phyloP scores from a whole-genome alignment of 352 stramenopile species.

The Bremia lactucae region DNA sequence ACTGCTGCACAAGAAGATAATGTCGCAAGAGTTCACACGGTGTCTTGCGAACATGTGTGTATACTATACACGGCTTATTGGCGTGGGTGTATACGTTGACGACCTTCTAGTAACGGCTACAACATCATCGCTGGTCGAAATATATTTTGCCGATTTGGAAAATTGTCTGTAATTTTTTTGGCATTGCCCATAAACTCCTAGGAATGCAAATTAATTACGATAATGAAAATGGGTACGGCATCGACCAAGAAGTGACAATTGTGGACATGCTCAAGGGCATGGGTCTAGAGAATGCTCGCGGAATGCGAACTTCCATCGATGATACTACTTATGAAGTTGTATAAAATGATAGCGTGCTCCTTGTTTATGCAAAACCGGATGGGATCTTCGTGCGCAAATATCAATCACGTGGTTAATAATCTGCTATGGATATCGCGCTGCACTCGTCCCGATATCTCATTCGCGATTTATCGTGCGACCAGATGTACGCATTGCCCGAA shows the following conservation, averaged over 20 bases:
- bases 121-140: not conserved
- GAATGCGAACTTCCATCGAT: slow-evolving; percentile 4
- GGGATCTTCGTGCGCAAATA: not conserved
- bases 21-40: slow-evolving; percentile 5
- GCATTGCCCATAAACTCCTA: slow-evolving; percentile 13
- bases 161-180: slow-evolving; percentile 20
- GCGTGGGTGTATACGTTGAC: slow-evolving; percentile 19
- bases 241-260: slow-evolving; percentile 15
- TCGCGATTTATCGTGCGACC: too few relatives aligned
- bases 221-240: not conserved
- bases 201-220: slow-evolving; percentile 14
- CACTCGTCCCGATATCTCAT: too few relatives aligned
- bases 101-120: slow-evolving; percentile 18
- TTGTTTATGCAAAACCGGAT: too few relatives aligned
- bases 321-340: too few relatives aligned
- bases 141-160: not conserved
- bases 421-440: not conserved
- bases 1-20: slow-evolving; percentile 9
- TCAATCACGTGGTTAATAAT: not conserved
- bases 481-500: not conserved
- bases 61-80: slow-evolving; percentile 14
- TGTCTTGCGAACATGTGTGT: slow-evolving; percentile 19
- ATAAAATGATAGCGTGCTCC: not conserved
- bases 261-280: slow-evolving; percentile 5
- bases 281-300: slow-evolving; percentile 6